A percentile compares a stretch with the other conserved stretches of the same genome.
These are phyloP conservation scores for Panus rudis DNA, from an alignment of 768 basidiomycete species.

Conservation along the genomic window DNA sequence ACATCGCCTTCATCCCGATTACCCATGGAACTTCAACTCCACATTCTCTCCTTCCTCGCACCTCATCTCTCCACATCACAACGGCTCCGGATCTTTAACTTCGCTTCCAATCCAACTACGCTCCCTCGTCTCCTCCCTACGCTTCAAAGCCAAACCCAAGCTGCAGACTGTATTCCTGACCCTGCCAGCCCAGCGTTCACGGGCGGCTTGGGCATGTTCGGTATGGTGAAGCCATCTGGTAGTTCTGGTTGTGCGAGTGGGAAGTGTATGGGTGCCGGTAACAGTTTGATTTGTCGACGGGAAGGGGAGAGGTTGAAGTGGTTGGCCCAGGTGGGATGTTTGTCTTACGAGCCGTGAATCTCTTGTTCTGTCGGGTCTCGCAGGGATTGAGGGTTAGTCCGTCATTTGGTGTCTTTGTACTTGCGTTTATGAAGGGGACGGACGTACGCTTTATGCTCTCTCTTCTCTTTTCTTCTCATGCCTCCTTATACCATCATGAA, in stretches of 20 bases:
- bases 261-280: constrained; percentile 32
- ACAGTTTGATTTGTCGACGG: constrained; percentile 32
- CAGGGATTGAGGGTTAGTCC: no score
- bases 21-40: constrained; percentile 50
- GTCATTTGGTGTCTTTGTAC: no score
- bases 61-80: constrained; percentile 51
- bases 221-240: constrained; percentile 21
- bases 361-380: no score
- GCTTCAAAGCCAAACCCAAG: constrained; percentile 11
- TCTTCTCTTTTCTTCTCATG: no score
- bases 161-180: constrained; percentile 28
- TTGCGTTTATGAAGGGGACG: no score
- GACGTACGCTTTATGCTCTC: no score
- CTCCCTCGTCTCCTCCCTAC: constrained; percentile 31
- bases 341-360: constrained; percentile 24
- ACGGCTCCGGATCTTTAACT: constrained; percentile 43
- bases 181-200: constrained; percentile 27
- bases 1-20: constrained; percentile 34
- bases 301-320: constrained; percentile 40
- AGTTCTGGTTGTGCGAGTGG: constrained; percentile 24
- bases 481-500: no score
- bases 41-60: constrained; percentile 51
- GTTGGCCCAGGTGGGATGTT: constrained; percentile 41
- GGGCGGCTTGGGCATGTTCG: constrained; percentile 17
- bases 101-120: constrained; percentile 40